Base-by-base conservation (phyloP, 2,329 filamentous ascomycete genomes). In the Ophiostoma ips region DNA sequence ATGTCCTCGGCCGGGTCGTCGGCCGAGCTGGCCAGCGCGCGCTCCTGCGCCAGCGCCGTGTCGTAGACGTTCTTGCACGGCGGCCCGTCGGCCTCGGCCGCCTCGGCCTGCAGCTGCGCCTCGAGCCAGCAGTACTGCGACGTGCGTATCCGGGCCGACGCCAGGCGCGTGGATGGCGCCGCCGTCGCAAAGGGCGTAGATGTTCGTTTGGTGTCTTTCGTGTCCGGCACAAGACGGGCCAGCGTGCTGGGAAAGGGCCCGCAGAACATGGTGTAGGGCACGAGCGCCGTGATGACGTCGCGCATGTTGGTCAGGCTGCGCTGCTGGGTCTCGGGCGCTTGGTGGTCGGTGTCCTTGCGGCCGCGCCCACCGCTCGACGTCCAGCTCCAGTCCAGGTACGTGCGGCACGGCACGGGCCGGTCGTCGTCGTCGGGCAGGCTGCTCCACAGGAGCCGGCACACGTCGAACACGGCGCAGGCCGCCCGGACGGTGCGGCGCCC, bases 321-420 rank as follows among this genome's bases (percentile, higher is more conserved):
- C 19, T 28, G 43, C 6, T 21, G 28, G n/a, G 43, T 21, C n/a
- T n/a, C 16, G 30, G 16, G n/a, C 30, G 15, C 3, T 15, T n/a
- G n/a, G 30, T 31, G 19, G n/a, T 45, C 30, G 18, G 15, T 16
- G 15, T 28, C 24, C 28, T 9, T 44, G 24, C 5, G 24, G 24
- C 24, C 21, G 15, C 15, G 4, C 12, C 9, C 19, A 9, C n/a
- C 40, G 13, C 15, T n/a, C 19, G 9, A 3, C 19, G 43, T 45
- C 43, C 43, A 45, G 43, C 43, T 45, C 43, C 43, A 45, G 43
- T 45, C 43, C 10, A 45, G 28, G 31, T 45, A 45, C 12, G 43
- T 45, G 9, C 43, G 43, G 43, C 30, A 45, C 16, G 43, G 43
- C n/a, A 44, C 41, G 3, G 43, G 43, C 28, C 28, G 16, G 30